A percentile compares a stretch with the other conserved stretches of the same genome.
Evolutionary conservation across 805 yeast genomes (phyloP).

Genomic region (Nakazawaea sp.): DNA sequence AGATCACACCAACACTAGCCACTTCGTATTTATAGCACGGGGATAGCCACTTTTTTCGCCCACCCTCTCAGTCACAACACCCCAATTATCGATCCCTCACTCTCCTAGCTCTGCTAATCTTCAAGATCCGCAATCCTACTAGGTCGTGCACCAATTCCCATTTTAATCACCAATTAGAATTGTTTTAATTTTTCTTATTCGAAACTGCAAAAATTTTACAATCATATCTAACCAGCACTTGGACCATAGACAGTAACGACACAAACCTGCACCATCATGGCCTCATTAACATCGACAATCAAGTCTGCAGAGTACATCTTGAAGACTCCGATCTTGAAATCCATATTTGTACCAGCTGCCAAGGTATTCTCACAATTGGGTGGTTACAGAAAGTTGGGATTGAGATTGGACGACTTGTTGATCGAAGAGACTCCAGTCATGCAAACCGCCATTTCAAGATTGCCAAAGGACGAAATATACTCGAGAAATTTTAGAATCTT

Average conservation of each 20-base stretch:
- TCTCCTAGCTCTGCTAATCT: neutral
- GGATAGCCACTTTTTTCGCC: too few species aligned
- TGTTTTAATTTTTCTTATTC: too few species aligned
- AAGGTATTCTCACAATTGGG: slow-evolving; percentile 63
- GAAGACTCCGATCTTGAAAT: slow-evolving; percentile 71
- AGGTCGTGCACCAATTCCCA: too few species aligned
- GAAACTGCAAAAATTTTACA: neutral
- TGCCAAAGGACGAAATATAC: slow-evolving; percentile 78
- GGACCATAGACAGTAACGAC: too few species aligned
- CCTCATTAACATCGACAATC: slow-evolving; percentile 61
- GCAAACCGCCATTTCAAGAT: slow-evolving; percentile 83
- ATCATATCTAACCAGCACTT: neutral
- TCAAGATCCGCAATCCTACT: neutral
- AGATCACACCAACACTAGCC: too few species aligned
- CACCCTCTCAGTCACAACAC: too few species aligned
- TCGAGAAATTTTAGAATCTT: slow-evolving; percentile 89
- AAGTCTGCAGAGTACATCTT: slow-evolving; percentile 74
- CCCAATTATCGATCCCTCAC: neutral
- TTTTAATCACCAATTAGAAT: too few species aligned
- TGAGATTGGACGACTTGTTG: slow-evolving; percentile 83
- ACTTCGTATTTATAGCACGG: too few species aligned
- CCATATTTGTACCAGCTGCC: slow-evolving; percentile 74
- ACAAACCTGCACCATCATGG: too few species aligned
- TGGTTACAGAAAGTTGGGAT: slow-evolving; percentile 94
- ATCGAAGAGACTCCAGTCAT: slow-evolving; percentile 81